phyloP scores from a whole-genome alignment of 2,329 filamentous ascomycete genomes.

The Diaporthe sp. region DNA sequence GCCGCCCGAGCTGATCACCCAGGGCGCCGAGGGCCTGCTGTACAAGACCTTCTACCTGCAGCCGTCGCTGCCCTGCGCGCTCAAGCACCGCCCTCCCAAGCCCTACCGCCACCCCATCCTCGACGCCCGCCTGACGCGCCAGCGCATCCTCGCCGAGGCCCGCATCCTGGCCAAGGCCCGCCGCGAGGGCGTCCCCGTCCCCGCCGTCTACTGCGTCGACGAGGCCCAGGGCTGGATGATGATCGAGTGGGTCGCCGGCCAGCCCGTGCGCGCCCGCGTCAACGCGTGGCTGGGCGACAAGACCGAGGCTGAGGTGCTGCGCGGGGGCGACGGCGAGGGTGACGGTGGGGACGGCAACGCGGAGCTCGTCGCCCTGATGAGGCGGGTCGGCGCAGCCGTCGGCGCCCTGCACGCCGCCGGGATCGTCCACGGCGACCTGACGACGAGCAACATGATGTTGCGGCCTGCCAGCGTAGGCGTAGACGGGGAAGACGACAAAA shows the following conservation, averaged over 20 bases:
- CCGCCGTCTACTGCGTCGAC: conserved; percentile 81
- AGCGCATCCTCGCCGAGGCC: conserved; percentile 90
- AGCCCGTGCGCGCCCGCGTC: conserved; percentile 77
- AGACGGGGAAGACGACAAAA: no score
- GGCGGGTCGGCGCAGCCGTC: conserved; percentile 78
- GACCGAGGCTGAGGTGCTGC: conserved; percentile 46
- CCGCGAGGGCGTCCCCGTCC: conserved; percentile 84
- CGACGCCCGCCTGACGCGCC: conserved; percentile 87
- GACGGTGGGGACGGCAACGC: conserved; percentile 61
- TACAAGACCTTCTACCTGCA: conserved; percentile 88
- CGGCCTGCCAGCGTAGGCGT: no score
- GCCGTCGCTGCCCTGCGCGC: conserved; percentile 77
- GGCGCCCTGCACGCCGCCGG: conserved; percentile 86
- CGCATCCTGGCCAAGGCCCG: conserved; percentile 85
- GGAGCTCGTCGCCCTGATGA: conserved; percentile 74
- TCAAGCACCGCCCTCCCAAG: conserved; percentile 94
- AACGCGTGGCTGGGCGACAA: conserved; percentile 74
- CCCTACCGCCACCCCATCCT: conserved; percentile 92
- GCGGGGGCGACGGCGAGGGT: conserved; percentile 30
- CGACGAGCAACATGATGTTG: conserved; percentile 97
- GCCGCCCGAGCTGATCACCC: conserved; percentile 80
- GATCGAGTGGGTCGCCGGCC: conserved; percentile 87
- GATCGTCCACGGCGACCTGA: conserved; percentile 94
- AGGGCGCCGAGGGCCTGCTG: conserved; percentile 95
- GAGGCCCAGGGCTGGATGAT: conserved; percentile 79